Base-by-base conservation (phyloP, 306 rosid species). In the Citrullus mucosospermus region DNA sequence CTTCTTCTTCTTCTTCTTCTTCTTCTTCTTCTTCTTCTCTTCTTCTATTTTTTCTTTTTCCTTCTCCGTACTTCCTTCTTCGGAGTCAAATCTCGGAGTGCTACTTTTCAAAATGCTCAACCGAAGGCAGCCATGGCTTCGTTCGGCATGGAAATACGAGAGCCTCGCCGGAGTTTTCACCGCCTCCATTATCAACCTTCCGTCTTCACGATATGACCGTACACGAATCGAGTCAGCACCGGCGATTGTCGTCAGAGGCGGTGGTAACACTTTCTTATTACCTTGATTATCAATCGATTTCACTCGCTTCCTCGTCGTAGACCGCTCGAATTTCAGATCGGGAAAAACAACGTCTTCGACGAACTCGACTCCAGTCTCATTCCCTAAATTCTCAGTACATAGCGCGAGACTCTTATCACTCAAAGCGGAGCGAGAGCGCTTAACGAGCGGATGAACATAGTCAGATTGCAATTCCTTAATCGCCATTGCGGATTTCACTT, bases 121-220 rank as follows among this genome's bases (percentile, higher is more conserved):
- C 79, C 96, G 90, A 54, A 96, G 97, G 83, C 98, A 96, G 84
- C 99, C 99, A 53, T 96, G 84, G 85, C 91, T 91, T 34, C 98
- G 77, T 34, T 92, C 93, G 46, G 91, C 93, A 36, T 79, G 87
- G 78, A 96, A 90, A 44, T 85, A 91, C 9, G 86, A 78, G 5
- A 68, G 30, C 57, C 70, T 84, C 18, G 82, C 50, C 50, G 97
- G 88, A 78, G 81, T 81, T 85, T 86, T 87, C 34, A 93, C 88
- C 20, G 89, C 92, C 62, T 85, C 83, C 44, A 96, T 89, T 56
- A 96, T 82, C 0, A 96, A 80, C 86, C 97, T 53, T 36, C 99
- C 99, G 50, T 88, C 83, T 76, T 89, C 93, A 0, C 99, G 90
- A 86, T 85, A 94, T 70, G 98, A 89, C 80, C 84, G 86, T 17